Conservation (phyloP, 208 protist species). For the Angomonas ambiguus region DNA sequence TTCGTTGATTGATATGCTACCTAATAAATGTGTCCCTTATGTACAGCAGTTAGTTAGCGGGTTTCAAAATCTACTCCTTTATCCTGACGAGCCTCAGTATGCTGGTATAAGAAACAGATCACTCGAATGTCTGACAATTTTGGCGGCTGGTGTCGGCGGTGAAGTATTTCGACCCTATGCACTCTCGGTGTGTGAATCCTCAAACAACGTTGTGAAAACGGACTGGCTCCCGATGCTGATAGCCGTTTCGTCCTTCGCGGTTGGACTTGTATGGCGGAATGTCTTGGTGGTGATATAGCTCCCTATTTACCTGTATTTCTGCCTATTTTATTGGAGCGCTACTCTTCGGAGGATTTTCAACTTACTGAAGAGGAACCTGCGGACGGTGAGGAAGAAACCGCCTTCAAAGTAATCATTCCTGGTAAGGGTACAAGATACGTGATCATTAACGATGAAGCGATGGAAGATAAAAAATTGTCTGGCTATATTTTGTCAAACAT, state of each 20-base stretch:
- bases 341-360: conserved; percentile 69
- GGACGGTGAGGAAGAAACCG: conserved; percentile 35
- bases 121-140: conserved; percentile 81
- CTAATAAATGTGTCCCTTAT: conserved; percentile 51
- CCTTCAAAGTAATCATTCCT: conserved; percentile 60
- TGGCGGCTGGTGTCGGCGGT: conserved; percentile 74
- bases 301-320: conserved; percentile 74
- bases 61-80: conserved; percentile 62
- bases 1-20: conserved; percentile 60
- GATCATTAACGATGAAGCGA: conserved; percentile 74
- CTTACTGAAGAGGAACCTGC: conserved; percentile 52
- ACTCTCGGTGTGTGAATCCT: conserved; percentile 68
- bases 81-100: conserved; percentile 59
- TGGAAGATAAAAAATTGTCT: conserved; percentile 88
- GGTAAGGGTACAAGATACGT: conserved; percentile 68
- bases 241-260: conserved; percentile 77
- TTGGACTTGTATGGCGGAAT: conserved; percentile 89
- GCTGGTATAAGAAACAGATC: conserved; percentile 77
- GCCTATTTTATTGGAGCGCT: conserved; percentile 67
- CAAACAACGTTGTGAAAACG: conserved; percentile 24
- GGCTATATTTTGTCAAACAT: conserved; percentile 68
- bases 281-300: conserved; percentile 58
- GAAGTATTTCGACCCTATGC: conserved; percentile 69
- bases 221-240: conserved; percentile 63
- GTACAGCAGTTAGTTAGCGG: conserved; percentile 57